Conservation (phyloP, 2,329 filamentous ascomycete species). For the Rugonectria rugulosa region DNA sequence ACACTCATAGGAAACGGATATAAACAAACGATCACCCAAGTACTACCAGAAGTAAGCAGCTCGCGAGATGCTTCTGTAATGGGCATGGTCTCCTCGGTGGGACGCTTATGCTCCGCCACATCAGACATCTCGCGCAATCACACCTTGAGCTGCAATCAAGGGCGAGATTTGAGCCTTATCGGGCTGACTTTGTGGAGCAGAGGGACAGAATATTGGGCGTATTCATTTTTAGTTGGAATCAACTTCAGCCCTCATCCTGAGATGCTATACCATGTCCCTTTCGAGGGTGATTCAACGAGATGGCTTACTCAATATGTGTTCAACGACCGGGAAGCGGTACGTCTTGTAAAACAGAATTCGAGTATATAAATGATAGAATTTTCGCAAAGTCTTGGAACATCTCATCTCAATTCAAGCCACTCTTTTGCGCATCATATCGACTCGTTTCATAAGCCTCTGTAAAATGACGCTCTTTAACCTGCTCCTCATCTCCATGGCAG, state of each 20-base stretch:
- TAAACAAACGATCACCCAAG: too few species aligned
- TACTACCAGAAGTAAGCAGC: neutral
- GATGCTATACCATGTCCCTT: too few species aligned
- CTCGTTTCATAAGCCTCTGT: too few species aligned
- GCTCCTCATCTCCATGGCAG: neutral
- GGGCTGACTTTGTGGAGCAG: too few species aligned
- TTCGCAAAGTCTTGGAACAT: neutral
- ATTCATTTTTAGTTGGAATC: neutral
- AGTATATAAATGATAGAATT: neutral
- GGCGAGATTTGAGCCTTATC: neutral
- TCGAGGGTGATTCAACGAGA: constrained; percentile 8
- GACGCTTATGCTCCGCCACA: neutral
- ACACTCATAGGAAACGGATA: too few species aligned
- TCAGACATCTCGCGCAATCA: neutral
- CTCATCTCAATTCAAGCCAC: neutral
- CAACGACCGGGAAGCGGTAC: neutral
- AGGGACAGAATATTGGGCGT: neutral
- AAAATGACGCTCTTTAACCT: neutral
- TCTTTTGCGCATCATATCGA: neutral
- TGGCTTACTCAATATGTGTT: neutral
- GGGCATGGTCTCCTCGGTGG: neutral
- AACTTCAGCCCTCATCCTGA: too few species aligned
- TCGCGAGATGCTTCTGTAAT: constrained; percentile 11
- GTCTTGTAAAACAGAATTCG: neutral
- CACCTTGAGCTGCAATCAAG: neutral